Conservation (phyloP, 495 filamentous ascomycete species). For the Achaetomiella virescens region DNA sequence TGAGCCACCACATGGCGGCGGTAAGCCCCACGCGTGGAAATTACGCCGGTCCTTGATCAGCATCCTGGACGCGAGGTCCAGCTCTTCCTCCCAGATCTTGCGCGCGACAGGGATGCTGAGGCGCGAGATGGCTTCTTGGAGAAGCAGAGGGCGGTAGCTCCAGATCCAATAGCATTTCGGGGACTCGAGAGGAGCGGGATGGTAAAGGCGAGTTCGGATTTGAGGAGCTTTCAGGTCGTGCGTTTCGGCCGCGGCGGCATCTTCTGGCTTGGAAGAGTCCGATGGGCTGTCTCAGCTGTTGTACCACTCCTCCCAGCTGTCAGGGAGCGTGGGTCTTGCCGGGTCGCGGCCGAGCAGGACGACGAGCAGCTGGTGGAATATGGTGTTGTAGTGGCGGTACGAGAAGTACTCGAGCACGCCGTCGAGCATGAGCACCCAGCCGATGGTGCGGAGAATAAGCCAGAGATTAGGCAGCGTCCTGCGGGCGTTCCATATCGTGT, state of each 20-base stretch:
- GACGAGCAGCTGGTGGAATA: slow-evolving; percentile 45
- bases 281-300: slow-evolving; percentile 35
- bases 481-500: slow-evolving; percentile 96
- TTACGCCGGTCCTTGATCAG: slow-evolving; percentile 79
- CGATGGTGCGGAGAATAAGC: slow-evolving; percentile 46
- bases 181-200: slow-evolving; percentile 75
- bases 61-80: slow-evolving; percentile 78
- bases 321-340: slow-evolving; percentile 39
- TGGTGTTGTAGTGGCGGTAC: slow-evolving; percentile 43
- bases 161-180: slow-evolving; percentile 99
- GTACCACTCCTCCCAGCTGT: slow-evolving; percentile 53
- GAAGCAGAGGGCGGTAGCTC: slow-evolving; percentile 89
- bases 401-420: slow-evolving; percentile 53
- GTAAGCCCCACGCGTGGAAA: slow-evolving; percentile 97
- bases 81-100: slow-evolving; percentile 74
- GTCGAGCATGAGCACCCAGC: slow-evolving; percentile 47
- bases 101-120: slow-evolving; percentile 51
- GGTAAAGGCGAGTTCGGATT: slow-evolving; percentile 67
- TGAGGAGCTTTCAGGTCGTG: slow-evolving; percentile 37
- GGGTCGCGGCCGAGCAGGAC: slow-evolving; percentile 44
- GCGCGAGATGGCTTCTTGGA: slow-evolving; percentile 60
- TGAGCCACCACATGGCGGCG: slow-evolving; percentile 64
- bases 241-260: slow-evolving; percentile 11
- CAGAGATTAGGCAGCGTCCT: slow-evolving; percentile 58
- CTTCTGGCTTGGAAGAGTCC: neutral